Evolutionary conservation across 345 rosid species (phyloP).

Genomic region (Pseudoturritis turrita): DNA sequence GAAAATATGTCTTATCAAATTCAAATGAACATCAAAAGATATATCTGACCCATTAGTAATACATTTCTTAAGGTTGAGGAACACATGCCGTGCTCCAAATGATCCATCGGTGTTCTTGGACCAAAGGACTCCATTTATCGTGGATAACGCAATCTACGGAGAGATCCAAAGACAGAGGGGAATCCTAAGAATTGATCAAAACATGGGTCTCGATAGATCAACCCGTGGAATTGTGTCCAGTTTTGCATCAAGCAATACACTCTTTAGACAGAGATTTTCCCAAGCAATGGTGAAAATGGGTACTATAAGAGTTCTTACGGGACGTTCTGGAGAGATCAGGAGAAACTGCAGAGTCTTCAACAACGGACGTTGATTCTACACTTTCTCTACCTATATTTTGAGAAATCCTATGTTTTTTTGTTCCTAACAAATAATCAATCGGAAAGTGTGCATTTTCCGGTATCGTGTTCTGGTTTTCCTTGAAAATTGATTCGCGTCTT

Average conservation of each 20-base stretch:
- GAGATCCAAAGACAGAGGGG: slow-evolving; percentile 47
- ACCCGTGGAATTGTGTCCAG: slow-evolving; percentile 40
- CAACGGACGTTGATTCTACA: slow-evolving; percentile 22
- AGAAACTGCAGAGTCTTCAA: slow-evolving; percentile 55
- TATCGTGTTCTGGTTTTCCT: background rate
- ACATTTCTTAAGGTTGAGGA: slow-evolving; percentile 26
- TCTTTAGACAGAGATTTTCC: slow-evolving; percentile 43
- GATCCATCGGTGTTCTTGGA: slow-evolving; percentile 61
- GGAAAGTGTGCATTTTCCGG: background rate
- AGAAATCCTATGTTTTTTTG: background rate
- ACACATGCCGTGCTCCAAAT: slow-evolving; percentile 30
- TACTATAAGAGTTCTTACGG: slow-evolving; percentile 43
- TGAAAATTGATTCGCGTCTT: background rate
- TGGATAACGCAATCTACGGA: slow-evolving; percentile 49
- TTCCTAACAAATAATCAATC: background rate
- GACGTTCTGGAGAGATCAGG: slow-evolving; percentile 56
- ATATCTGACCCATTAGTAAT: background rate
- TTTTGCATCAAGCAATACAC: slow-evolving; percentile 31
- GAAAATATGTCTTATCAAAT: background rate
- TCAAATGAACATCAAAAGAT: background rate
- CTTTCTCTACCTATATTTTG: background rate
- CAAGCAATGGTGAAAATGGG: slow-evolving; percentile 64
- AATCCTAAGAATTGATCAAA: slow-evolving; percentile 57
- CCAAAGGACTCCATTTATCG: slow-evolving; percentile 42
- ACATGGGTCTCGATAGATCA: slow-evolving; percentile 42